A percentile compares a stretch with the other conserved stretches of the same genome.
Conservation (phyloP, 2,329 filamentous ascomycete species). For the Pseudogymnoascus sp. region DNA sequence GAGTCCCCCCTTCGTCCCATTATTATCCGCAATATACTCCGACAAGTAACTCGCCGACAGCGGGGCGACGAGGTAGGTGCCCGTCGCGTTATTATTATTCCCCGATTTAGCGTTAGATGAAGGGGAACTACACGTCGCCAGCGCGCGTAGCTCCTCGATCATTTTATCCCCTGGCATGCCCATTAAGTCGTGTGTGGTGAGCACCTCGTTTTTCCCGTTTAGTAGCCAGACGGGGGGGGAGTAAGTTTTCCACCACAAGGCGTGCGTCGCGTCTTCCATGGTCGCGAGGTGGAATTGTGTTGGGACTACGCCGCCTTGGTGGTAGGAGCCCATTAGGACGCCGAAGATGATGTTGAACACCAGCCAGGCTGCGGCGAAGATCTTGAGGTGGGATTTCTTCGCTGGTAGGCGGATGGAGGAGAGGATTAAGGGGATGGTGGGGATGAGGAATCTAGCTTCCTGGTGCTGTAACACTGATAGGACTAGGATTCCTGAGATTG, state of each 20-base stretch:
- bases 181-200: slow-evolving; percentile 68
- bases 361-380: slow-evolving; percentile 57
- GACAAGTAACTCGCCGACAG: slow-evolving; percentile 64
- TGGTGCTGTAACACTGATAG: slow-evolving; percentile 72
- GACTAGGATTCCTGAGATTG: slow-evolving; percentile 60
- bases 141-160: slow-evolving; percentile 47
- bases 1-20: slow-evolving; percentile 44
- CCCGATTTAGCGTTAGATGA: slow-evolving; percentile 50
- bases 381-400: slow-evolving; percentile 38
- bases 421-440: slow-evolving; percentile 67
- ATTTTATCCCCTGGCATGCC: slow-evolving; percentile 56
- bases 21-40: slow-evolving; percentile 40
- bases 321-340: slow-evolving; percentile 69
- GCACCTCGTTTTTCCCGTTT: slow-evolving; percentile 63
- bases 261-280: slow-evolving; percentile 54
- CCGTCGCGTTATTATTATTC: slow-evolving; percentile 38
- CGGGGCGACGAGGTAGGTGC: slow-evolving; percentile 66
- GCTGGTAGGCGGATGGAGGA: slow-evolving; percentile 63
- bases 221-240: slow-evolving; percentile 74
- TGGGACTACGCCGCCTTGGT: slow-evolving; percentile 71
- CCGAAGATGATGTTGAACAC: slow-evolving; percentile 62
- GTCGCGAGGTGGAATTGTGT: slow-evolving; percentile 69
- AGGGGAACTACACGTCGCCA: slow-evolving; percentile 54
- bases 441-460: slow-evolving; percentile 70
- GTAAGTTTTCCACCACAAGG: slow-evolving; percentile 82